Evolutionary conservation across 345 rosid species (phyloP).

Genomic region (Gossypium raimondii): DNA sequence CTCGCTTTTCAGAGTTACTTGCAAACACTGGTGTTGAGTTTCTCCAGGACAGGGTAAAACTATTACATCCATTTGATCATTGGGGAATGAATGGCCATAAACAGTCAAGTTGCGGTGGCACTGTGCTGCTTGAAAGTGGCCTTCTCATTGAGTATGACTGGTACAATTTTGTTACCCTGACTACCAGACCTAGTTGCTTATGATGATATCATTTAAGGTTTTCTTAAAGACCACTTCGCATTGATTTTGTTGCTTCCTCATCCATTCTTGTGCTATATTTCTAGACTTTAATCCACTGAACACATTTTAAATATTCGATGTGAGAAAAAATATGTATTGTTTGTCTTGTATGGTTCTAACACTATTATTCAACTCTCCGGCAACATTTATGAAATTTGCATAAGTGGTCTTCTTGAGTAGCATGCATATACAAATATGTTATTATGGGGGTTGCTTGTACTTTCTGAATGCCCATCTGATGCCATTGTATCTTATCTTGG

Average conservation of each 20-base stretch:
- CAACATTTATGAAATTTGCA: not conserved
- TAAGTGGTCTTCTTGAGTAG: slow-evolving; percentile 9
- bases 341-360: not conserved
- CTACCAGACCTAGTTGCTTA: not conserved
- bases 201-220: not conserved
- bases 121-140: slow-evolving; percentile 83
- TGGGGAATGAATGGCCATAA: slow-evolving; percentile 44
- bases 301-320: not conserved
- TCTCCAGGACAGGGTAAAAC: slow-evolving; percentile 75
- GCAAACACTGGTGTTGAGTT: slow-evolving; percentile 66
- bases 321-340: not conserved
- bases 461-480: slow-evolving; percentile 18
- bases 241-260: not conserved
- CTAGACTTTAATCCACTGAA: not conserved
- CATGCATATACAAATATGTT: not conserved
- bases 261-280: not conserved
- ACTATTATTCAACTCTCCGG: not conserved
- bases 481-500: slow-evolving; percentile 41
- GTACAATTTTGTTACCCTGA: slow-evolving; percentile 38
- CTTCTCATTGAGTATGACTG: slow-evolving; percentile 83
- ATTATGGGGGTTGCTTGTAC: not conserved
- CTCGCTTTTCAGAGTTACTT: slow-evolving; percentile 82
- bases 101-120: slow-evolving; percentile 58
- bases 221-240: not conserved
- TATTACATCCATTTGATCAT: slow-evolving; percentile 60